Conservation (phyloP, 78 protist species). For the Dictyostelium discoideum region DNA sequence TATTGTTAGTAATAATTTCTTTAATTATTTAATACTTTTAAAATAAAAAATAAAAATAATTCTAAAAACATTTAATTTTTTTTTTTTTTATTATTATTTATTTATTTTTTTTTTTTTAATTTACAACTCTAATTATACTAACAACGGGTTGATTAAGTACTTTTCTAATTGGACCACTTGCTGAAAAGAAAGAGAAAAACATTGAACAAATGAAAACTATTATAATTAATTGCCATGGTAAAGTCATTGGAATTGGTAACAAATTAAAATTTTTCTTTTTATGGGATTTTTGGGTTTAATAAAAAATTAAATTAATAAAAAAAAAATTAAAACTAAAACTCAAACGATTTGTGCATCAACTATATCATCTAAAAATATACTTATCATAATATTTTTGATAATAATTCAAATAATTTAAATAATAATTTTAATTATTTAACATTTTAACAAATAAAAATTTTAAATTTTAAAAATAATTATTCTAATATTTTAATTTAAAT, state of each 20-base stretch:
- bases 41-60: no score
- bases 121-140: constrained; percentile 61
- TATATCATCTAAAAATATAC: not conserved
- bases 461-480: no score
- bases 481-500: no score
- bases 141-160: constrained; percentile 77
- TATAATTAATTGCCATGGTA: constrained; percentile 86
- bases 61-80: no score
- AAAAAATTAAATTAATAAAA: no score
- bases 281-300: no score
- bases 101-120: no score
- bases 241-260: constrained; percentile 90
- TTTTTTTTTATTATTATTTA: no score
- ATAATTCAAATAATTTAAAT: not conserved
- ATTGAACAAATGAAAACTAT: constrained; percentile 61
- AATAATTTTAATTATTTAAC: not conserved
- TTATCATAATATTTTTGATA: not conserved
- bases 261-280: no score
- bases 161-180: constrained; percentile 77
- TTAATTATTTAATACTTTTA: no score
- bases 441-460: no score
- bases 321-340: not conserved
- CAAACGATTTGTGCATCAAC: not conserved
- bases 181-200: constrained; percentile 67
- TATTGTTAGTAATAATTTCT: no score